These are phyloP conservation scores for Penicillium sp. DNA, from an alignment of 2,329 filamentous ascomycete species.

Conservation along the genomic window DNA sequence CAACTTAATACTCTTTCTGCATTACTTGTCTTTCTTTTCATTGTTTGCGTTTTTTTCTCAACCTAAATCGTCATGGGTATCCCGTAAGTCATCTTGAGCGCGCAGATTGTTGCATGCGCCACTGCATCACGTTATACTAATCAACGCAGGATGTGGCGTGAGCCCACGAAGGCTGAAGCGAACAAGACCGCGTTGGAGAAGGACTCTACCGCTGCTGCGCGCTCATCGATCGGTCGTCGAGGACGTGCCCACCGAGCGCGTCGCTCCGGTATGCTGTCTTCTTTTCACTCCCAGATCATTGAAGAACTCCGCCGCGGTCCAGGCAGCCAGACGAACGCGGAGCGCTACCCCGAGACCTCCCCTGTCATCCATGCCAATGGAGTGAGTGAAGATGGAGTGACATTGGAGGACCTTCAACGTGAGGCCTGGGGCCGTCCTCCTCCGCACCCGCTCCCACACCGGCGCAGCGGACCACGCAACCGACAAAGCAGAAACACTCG, in stretches of 20 bases:
- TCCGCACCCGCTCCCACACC: constrained; percentile 5
- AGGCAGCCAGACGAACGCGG: neutral
- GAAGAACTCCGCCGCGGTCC: constrained; percentile 34
- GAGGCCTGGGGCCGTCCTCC: constrained; percentile 26
- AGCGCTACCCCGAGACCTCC: constrained; percentile 25
- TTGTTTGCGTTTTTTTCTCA: constrained; percentile 3
- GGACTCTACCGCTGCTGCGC: constrained; percentile 55
- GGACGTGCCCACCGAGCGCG: constrained; percentile 31
- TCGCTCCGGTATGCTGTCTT: constrained; percentile 30
- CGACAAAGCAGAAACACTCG: constrained; percentile 20
- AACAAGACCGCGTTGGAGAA: constrained; percentile 48
- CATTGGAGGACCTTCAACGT: constrained; percentile 32
- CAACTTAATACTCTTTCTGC: neutral
- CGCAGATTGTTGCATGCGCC: constrained; percentile 16
- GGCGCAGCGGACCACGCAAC: constrained; percentile 4
- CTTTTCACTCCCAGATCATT: constrained; percentile 30
- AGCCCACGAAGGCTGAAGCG: constrained; percentile 51
- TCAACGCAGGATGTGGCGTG: constrained; percentile 55
- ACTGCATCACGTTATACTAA: constrained; percentile 17
- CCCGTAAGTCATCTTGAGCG: constrained; percentile 38
- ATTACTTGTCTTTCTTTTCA: constrained; percentile 1
- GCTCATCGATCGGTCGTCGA: constrained; percentile 61
- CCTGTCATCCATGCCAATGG: constrained; percentile 26
- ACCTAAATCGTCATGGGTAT: constrained; percentile 39
- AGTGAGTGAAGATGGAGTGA: constrained; percentile 31